phyloP scores from a whole-genome alignment of 2,329 filamentous ascomycete species.

The Nannizziopsis barbatae region DNA sequence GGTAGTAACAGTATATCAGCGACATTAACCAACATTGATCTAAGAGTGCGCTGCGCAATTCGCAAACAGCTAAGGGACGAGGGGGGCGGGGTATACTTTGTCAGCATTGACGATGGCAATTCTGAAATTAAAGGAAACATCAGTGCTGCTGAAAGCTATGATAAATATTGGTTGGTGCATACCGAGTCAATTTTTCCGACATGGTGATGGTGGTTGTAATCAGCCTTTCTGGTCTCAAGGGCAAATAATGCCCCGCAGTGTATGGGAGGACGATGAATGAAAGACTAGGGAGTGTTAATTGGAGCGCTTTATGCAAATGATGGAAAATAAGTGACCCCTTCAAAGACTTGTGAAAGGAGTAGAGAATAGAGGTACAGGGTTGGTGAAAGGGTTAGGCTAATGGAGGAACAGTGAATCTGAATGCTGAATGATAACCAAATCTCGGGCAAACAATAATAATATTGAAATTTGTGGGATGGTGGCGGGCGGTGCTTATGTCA shows the following conservation, averaged over 20 bases:
- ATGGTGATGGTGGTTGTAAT: constrained; percentile 41
- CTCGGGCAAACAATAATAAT: neutral
- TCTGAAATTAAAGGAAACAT: constrained; percentile 41
- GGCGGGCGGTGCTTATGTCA: neutral
- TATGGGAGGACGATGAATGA: too few species aligned
- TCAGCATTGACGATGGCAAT: constrained; percentile 98
- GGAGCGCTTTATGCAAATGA: too few species aligned
- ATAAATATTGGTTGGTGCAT: constrained; percentile 28
- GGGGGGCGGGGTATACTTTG: constrained; percentile 55
- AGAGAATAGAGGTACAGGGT: too few species aligned
- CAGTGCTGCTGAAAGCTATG: neutral
- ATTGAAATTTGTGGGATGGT: constrained; percentile 2
- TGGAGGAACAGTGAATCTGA: neutral
- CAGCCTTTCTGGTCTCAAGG: neutral
- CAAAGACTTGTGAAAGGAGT: too few species aligned
- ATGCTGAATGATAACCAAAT: neutral
- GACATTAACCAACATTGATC: neutral
- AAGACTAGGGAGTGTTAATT: too few species aligned
- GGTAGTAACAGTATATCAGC: neutral
- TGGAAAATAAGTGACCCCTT: too few species aligned
- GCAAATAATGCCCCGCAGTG: neutral
- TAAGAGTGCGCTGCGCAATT: too few species aligned
- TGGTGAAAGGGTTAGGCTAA: too few species aligned
- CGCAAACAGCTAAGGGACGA: constrained; percentile 17
- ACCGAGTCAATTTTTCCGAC: constrained; percentile 94